Evolutionary conservation across 1,284 basidiomycete species (phyloP), one percentile per base, ranked within the genome.

Genomic region (Trichosporon asahii): DNA sequence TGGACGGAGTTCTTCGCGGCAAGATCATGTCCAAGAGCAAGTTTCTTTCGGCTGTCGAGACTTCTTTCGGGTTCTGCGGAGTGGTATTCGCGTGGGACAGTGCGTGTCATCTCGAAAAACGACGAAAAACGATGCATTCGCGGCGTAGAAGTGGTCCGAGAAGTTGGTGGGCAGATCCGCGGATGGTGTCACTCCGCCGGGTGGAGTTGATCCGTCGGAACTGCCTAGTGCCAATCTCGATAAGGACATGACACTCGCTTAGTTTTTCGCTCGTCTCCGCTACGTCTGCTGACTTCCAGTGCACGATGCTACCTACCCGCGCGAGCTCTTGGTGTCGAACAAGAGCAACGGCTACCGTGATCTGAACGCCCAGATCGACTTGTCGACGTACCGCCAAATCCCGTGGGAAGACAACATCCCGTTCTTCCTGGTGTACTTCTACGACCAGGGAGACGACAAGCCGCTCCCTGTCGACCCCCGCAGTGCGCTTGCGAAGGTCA

Each of bases 11-110:
- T 21, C 86, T 98, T 15, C 88, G 95, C 64, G 95, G 95, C 64
- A 98, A 98, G 84, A 91, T 91, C 82, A 94, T 97, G 91, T 92
- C 91, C 33, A 97, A 93, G 84, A 87, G 90, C 67, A 99, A 99
- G 84, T 97, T 99, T 79, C 80, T 98, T 33, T 91, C 90, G 64
- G 90, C 92, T 0, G 91, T 88, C n/a, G 89, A 90, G 70, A 88
- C 89, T 2, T 88, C 91, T 70, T 95, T 96, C 80, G 93, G 93
- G 3, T 97, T 96, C 85, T 95, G 93, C 83, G 92, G 91, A 74
- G 93, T 96, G 66, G 88, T 96, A 66, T 97, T 83, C 57, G 85
- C 84, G 2, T 84, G 82, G 85, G 85, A 83, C 68, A 76, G 80
- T 82, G 65, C 65, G 78, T 76, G 25, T n/a, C 27, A 8, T 14